Evolutionary conservation across 2,329 filamentous ascomycete genomes (phyloP).

Genomic region (Mycogone perniciosa): DNA sequence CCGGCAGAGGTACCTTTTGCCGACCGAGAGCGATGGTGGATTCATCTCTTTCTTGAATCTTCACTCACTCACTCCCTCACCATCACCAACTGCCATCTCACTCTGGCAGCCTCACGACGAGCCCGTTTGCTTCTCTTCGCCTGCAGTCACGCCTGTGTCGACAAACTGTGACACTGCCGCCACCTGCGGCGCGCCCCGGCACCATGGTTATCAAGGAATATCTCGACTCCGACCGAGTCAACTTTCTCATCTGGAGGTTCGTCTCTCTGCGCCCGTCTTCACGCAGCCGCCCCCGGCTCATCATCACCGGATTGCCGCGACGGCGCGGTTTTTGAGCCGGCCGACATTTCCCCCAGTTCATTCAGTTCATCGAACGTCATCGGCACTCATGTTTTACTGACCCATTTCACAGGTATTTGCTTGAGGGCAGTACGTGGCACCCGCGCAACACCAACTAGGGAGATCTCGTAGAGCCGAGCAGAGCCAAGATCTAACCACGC

Average conservation of each 20-base stretch:
- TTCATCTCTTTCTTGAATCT: slow-evolving; percentile 23
- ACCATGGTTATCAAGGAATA: slow-evolving; percentile 52
- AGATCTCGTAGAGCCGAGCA: neutral
- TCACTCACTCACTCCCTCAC: slow-evolving; percentile 14
- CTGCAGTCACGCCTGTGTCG: slow-evolving; percentile 14
- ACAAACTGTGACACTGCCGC: slow-evolving; percentile 25
- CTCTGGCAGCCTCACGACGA: slow-evolving; percentile 9
- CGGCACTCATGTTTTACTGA: slow-evolving; percentile 13
- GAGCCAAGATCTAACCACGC: slow-evolving; percentile 20
- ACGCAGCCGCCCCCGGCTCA: slow-evolving; percentile 15
- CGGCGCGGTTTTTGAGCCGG: slow-evolving; percentile 1
- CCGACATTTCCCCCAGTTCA: neutral
- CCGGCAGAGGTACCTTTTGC: slow-evolving; percentile 13
- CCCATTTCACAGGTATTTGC: slow-evolving; percentile 44
- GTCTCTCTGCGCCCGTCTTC: slow-evolving; percentile 29
- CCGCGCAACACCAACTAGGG: slow-evolving; percentile 10
- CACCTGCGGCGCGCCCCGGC: slow-evolving; percentile 26
- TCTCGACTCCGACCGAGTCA: slow-evolving; percentile 61
- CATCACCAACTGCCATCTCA: slow-evolving; percentile 2
- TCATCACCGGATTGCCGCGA: neutral
- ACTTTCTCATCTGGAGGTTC: slow-evolving; percentile 66
- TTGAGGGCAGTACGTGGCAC: slow-evolving; percentile 55
- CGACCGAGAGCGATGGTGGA: slow-evolving; percentile 16
- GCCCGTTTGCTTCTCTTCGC: slow-evolving; percentile 5
- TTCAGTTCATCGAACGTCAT: slow-evolving; percentile 6